phyloP scores from a whole-genome alignment of 495 filamentous ascomycete species.

The Clavariopsis aquatica region DNA sequence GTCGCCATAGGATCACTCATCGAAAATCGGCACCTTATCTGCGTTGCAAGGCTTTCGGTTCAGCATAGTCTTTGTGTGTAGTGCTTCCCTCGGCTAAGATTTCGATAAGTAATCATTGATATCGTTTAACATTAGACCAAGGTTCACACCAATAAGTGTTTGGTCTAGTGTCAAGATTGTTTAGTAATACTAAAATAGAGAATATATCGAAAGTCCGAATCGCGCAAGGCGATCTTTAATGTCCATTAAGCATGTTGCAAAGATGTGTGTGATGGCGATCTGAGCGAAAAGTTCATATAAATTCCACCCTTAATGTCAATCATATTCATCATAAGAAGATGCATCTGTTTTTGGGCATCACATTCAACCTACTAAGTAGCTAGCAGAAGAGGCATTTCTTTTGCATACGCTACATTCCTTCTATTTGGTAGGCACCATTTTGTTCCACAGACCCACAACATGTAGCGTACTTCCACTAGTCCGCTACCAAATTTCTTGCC shows the following conservation, averaged over 20 bases:
- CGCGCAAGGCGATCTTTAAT: too few relatives aligned
- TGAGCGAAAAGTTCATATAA: too few relatives aligned
- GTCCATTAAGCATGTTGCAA: too few relatives aligned
- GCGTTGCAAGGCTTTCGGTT: not conserved
- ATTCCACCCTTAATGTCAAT: too few relatives aligned
- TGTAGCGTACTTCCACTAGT: not conserved
- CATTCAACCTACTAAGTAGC: too few relatives aligned
- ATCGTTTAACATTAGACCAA: not conserved
- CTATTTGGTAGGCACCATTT: too few relatives aligned
- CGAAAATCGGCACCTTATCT: not conserved
- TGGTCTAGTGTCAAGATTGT: not conserved
- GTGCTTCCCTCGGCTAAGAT: conserved; percentile 2
- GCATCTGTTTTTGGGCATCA: too few relatives aligned
- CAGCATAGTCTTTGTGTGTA: not conserved
- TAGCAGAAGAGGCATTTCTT: too few relatives aligned
- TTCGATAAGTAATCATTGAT: conserved; percentile 7
- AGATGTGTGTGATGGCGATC: too few relatives aligned
- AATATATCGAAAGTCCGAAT: not conserved
- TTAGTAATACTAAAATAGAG: not conserved
- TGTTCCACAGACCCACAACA: too few relatives aligned
- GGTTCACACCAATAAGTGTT: not conserved
- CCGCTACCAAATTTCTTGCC: not conserved
- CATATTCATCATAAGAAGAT: too few relatives aligned
- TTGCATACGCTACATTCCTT: too few relatives aligned
- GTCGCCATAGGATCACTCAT: conserved; percentile 11